A percentile compares a stretch with the other conserved stretches of the same genome.
These are phyloP conservation scores for Rhinocladiella similis DNA, from an alignment of 2,329 filamentous ascomycete species.

Conservation along the genomic window DNA sequence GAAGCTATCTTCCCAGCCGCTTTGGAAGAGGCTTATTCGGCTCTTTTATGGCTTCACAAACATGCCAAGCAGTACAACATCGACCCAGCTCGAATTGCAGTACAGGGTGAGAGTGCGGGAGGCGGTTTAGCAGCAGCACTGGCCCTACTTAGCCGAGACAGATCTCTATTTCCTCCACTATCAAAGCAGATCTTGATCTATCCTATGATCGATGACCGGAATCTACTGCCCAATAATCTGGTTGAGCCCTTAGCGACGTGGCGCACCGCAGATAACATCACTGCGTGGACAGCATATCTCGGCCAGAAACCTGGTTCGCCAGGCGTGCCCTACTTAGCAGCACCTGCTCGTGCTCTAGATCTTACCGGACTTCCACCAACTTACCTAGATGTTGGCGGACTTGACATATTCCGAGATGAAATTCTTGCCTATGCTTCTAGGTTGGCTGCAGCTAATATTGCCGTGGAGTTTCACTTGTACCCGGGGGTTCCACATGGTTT, in stretches of 20 bases:
- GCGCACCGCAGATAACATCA: constrained; percentile 40
- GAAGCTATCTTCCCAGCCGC: constrained; percentile 29
- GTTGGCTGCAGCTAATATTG: constrained; percentile 41
- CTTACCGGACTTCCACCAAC: constrained; percentile 41
- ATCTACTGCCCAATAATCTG: constrained; percentile 32
- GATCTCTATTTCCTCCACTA: constrained; percentile 32
- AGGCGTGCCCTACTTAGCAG: constrained; percentile 36
- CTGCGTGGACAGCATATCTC: constrained; percentile 44
- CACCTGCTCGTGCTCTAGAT: constrained; percentile 39
- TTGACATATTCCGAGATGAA: constrained; percentile 48
- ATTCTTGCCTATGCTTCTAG: constrained; percentile 43
- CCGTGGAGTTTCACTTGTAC: constrained; percentile 47
- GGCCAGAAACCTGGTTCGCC: constrained; percentile 21
- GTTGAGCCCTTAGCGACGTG: constrained; percentile 39
- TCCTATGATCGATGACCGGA: constrained; percentile 50
- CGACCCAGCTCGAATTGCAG: constrained; percentile 40
- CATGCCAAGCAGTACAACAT: constrained; percentile 42
- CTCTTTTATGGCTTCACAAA: constrained; percentile 39
- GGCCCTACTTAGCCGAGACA: constrained; percentile 41
- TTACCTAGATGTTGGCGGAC: constrained; percentile 46
- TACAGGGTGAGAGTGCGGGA: constrained; percentile 48
- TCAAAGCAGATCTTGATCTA: constrained; percentile 47
- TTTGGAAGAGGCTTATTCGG: constrained; percentile 32
- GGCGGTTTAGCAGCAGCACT: constrained; percentile 43
- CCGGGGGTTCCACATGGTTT: constrained; percentile 44